These are phyloP conservation scores for Neltuma alba DNA, from an alignment of 306 rosid genomes.

Conservation along the genomic window DNA sequence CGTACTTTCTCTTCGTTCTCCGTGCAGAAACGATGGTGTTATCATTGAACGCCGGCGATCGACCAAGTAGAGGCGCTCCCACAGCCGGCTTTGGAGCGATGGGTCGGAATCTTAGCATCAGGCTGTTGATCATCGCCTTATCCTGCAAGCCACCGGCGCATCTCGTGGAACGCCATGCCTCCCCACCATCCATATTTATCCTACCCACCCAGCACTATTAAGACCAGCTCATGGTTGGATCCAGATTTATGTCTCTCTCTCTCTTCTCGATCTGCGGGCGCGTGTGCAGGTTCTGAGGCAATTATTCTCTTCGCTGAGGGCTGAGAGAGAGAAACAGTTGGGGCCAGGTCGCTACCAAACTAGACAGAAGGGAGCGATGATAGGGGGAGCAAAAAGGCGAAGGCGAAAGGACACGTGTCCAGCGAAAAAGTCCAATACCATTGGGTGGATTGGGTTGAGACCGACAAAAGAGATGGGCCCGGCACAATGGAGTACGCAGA, in stretches of 20 bases:
- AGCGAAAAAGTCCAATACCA: constrained; percentile 15
- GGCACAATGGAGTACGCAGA: background rate
- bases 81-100: constrained; percentile 64
- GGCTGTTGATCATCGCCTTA: constrained; percentile 32
- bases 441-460: constrained; percentile 25
- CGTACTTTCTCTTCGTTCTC: constrained; percentile 64
- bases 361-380: constrained; percentile 1
- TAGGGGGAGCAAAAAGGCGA: background rate
- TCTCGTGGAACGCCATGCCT: constrained; percentile 24
- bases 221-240: background rate
- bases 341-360: background rate
- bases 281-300: background rate
- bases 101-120: constrained; percentile 67
- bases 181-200: constrained; percentile 39
- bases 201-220: background rate
- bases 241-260: background rate
- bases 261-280: background rate
- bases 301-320: constrained; percentile 1
- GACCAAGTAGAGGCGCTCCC: constrained; percentile 18
- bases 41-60: background rate
- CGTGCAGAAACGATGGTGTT: background rate
- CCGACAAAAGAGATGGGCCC: background rate
- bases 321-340: background rate
- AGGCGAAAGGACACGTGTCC: background rate
- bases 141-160: constrained; percentile 29